A percentile compares a stretch with the other conserved stretches of the same genome.
Conservation (phyloP, 148 eudicot species). For the Agrostemma githago region DNA sequence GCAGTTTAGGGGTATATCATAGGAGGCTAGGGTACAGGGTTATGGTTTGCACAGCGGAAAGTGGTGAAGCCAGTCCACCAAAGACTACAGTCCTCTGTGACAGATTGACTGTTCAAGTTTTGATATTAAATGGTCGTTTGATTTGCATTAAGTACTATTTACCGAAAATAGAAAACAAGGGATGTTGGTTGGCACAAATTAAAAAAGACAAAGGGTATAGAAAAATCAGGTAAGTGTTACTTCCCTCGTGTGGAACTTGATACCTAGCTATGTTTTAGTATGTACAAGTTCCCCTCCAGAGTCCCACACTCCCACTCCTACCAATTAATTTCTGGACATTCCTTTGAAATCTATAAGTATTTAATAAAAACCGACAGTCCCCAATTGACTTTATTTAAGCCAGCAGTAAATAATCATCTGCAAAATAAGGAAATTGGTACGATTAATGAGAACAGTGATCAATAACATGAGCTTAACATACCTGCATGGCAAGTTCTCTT, state of each 20-base stretch:
- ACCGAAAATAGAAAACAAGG: neutral
- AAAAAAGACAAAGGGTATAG: neutral
- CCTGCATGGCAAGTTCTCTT: constrained; percentile 98
- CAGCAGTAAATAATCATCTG: constrained; percentile 4
- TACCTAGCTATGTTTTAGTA: neutral
- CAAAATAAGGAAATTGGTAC: neutral
- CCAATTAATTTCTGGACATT: neutral
- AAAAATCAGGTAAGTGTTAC: neutral
- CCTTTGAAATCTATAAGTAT: neutral
- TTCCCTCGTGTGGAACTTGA: neutral
- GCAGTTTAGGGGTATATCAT: no score
- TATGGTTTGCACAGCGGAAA: no score
- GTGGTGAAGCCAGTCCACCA: no score
- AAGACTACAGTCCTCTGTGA: no score
- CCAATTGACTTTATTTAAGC: neutral
- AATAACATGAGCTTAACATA: constrained; percentile 15
- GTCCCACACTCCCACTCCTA: neutral
- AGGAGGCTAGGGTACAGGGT: no score
- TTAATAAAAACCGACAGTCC: neutral
- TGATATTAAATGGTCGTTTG: neutral
- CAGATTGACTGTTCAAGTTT: no score
- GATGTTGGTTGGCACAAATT: neutral
- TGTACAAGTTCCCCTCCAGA: neutral
- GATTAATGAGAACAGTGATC: constrained; percentile 2
- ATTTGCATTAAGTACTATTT: neutral